These are phyloP conservation scores for Rhizophora mangle DNA, from an alignment of 345 rosid genomes.

Conservation along the genomic window DNA sequence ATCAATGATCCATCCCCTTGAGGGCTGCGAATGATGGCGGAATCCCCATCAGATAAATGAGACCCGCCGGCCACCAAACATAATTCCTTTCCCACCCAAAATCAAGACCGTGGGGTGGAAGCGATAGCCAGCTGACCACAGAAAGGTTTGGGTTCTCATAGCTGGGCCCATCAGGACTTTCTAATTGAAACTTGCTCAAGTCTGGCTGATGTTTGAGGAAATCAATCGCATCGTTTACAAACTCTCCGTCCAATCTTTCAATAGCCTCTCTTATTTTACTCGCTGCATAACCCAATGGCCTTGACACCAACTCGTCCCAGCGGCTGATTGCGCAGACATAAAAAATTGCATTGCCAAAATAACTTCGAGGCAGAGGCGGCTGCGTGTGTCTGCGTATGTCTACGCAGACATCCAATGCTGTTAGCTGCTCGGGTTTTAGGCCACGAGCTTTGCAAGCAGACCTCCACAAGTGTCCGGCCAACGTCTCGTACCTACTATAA, in stretches of 20 bases:
- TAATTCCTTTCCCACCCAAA: constrained; percentile 58
- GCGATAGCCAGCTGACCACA: constrained; percentile 54
- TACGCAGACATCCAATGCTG: constrained; percentile 37
- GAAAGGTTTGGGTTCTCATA: constrained; percentile 60
- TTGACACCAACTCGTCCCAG: constrained; percentile 37
- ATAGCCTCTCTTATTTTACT: constrained; percentile 44
- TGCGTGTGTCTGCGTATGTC: too few relatives aligned
- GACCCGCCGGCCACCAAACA: constrained; percentile 49
- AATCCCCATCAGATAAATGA: constrained; percentile 50
- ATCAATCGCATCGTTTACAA: constrained; percentile 35
- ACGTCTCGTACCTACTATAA: constrained; percentile 41
- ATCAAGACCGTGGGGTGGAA: constrained; percentile 49
- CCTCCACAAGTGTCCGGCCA: constrained; percentile 36
- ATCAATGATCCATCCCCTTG: constrained; percentile 25
- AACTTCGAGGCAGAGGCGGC: constrained; percentile 27
- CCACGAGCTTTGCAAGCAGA: constrained; percentile 35
- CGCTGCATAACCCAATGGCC: constrained; percentile 41
- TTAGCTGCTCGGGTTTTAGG: constrained; percentile 40
- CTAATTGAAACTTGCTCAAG: constrained; percentile 41
- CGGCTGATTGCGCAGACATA: constrained; percentile 37
- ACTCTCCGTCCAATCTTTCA: constrained; percentile 33
- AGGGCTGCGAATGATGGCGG: constrained; percentile 31
- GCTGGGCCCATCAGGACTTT: constrained; percentile 25
- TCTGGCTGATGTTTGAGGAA: constrained; percentile 41
- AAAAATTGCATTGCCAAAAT: constrained; percentile 41